Evolutionary conservation across 179 eudicot species (phyloP), one percentile per base, ranked within the genome.

Genomic region (Beta macrorhiza): DNA sequence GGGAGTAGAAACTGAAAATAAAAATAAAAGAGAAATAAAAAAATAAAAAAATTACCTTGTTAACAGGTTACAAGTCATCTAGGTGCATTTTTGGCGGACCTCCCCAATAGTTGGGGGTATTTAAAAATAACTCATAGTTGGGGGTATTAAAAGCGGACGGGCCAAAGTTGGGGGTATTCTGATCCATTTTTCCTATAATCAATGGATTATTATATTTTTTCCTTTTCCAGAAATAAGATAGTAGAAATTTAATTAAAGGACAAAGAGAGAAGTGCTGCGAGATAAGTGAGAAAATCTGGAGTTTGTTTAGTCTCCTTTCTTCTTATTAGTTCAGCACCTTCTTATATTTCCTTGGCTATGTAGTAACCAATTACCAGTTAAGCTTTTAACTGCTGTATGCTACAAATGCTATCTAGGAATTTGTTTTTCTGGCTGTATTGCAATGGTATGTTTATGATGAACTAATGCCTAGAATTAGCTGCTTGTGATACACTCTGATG

Each of bases 401-500:
- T 65, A 25, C 16, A 25, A 65, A 5, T 69, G 29, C 44, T 65
- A 25, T 42, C 5, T 7, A 5, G 52, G 52, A 69, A 16, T 69
- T 69, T 44, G 52, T 10, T 53, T 20, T 57, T 47, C 8, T 77
- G 5, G 44, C 42, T 68, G 58, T 37, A 7, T 32, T 52, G 4
- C 69, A 65, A 32, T 65, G 15, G 44, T 65, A 11, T 29, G 69
- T 12, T 12, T 65, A 65, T 32, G 6, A 2, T 65, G 25, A 5
- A 65, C 32, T 53, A 51, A 67, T 55, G 16, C 32, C 25, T 80
- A 6, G 37, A 32, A 22, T 56, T 16, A 72, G 61, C 62, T 62
- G 52, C 62, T 74, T 16, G 17, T 72, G 42, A 47, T 76, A 12
- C 70, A 44, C 49, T 76, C 49, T 78, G 52, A 80, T 71, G 65